phyloP scores from a whole-genome alignment of 257 asterid species.

The Echites panduratus region DNA sequence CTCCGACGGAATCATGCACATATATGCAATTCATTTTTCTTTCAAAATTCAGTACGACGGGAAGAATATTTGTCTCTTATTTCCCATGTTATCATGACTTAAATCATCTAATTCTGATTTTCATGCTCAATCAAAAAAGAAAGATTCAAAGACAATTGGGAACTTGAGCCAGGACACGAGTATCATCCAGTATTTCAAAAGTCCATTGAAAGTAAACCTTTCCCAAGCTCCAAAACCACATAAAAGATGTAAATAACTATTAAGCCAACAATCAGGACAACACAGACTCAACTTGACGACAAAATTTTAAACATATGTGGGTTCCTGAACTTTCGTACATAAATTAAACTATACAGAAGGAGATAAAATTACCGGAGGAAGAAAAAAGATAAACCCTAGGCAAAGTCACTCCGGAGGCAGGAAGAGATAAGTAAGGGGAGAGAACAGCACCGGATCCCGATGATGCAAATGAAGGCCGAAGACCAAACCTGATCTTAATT shows the following conservation, averaged over 20 bases:
- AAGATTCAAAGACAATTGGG: neutral
- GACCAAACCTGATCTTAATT: neutral
- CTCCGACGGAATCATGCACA: neutral
- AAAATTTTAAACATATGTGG: neutral
- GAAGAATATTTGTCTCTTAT: neutral
- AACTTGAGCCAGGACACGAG: no score
- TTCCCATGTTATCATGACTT: neutral
- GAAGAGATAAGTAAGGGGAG: constrained; percentile 3
- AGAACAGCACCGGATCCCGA: constrained; percentile 15
- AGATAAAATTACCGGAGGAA: constrained; percentile 27
- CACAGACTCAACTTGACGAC: no score
- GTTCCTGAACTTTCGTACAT: neutral
- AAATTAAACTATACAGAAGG: no score
- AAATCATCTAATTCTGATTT: neutral
- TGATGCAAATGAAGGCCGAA: constrained; percentile 5
- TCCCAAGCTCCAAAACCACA: neutral
- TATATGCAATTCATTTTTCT: neutral
- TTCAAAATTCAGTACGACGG: neutral
- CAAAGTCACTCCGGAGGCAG: constrained; percentile 9
- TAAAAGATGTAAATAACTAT: neutral
- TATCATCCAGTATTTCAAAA: no score
- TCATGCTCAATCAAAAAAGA: no score
- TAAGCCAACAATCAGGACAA: neutral
- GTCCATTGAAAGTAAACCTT: no score
- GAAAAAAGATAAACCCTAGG: constrained; percentile 29